Conservation (phyloP, 176 grass and related monocot genomes). For the Microstegium vimineum region DNA sequence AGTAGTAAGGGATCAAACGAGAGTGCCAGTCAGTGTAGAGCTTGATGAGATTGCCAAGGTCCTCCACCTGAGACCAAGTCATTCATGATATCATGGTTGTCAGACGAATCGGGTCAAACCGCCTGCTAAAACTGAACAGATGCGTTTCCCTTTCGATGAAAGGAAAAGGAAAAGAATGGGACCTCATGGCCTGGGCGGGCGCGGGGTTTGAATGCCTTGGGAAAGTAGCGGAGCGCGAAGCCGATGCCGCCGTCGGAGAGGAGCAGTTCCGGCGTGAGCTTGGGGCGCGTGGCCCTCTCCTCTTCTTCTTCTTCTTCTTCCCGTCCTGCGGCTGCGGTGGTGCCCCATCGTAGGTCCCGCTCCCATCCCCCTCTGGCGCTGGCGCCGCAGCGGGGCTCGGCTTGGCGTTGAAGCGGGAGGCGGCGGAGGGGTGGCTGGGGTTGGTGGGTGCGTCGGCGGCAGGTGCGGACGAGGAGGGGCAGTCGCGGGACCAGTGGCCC, state of each 20-base stretch:
- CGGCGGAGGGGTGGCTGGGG: slow-evolving; percentile 1
- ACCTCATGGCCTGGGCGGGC: slow-evolving; percentile 65
- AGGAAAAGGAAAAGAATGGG: background rate
- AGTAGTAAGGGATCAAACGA: slow-evolving; percentile 74
- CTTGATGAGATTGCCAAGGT: slow-evolving; percentile 79
- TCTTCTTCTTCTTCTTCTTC: slow-evolving; percentile 33
- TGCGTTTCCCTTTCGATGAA: background rate
- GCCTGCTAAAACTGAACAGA: background rate
- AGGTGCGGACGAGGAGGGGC: slow-evolving; percentile 40
- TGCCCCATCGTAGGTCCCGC: background rate
- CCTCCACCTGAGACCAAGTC: slow-evolving; percentile 37
- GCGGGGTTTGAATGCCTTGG: slow-evolving; percentile 62
- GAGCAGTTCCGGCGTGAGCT: slow-evolving; percentile 69
- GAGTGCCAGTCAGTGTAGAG: slow-evolving; percentile 76
- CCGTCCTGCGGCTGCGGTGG: background rate
- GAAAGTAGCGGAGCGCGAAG: slow-evolving; percentile 75
- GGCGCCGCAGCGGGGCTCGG: background rate
- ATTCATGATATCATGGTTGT: no score
- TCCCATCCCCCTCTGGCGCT: background rate
- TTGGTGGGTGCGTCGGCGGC: slow-evolving; percentile 7
- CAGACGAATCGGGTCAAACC: background rate
- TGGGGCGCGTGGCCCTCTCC: slow-evolving; percentile 52
- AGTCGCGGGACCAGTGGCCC: slow-evolving; percentile 86
- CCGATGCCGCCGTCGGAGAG: slow-evolving; percentile 81
- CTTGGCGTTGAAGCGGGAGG: slow-evolving; percentile 9